Evolutionary conservation across 1,284 basidiomycete species (phyloP).

Genomic region (Heterobasidion occidentale): DNA sequence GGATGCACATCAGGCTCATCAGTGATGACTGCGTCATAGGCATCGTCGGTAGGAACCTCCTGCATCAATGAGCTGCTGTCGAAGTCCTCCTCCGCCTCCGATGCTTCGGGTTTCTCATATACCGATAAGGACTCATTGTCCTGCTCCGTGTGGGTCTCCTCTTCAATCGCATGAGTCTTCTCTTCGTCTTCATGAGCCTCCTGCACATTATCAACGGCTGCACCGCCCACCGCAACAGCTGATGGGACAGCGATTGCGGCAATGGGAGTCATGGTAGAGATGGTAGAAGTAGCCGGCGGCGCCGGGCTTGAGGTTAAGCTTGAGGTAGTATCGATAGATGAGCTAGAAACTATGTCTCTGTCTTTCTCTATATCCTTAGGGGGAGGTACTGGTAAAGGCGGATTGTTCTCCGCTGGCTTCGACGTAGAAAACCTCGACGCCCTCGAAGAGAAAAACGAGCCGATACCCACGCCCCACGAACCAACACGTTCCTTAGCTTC

Average conservation of each 20-base stretch:
- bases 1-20: neutral
- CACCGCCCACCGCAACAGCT: too few species aligned
- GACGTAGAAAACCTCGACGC: conserved; percentile 26
- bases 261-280: too few species aligned
- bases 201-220: neutral
- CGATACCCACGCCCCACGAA: conserved; percentile 51
- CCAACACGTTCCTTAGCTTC: conserved; percentile 29
- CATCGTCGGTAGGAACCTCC: neutral
- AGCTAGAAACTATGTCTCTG: too few species aligned
- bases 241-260: too few species aligned
- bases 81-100: neutral
- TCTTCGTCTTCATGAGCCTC: neutral
- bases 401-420: neutral
- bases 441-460: conserved; percentile 47
- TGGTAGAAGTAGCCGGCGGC: too few species aligned
- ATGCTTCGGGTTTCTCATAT: neutral
- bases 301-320: too few species aligned
- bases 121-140: neutral
- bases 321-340: too few species aligned
- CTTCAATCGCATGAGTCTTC: neutral
- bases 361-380: neutral
- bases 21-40: neutral
- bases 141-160: neutral
- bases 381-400: neutral
- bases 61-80: neutral